These are phyloP conservation scores for Sherardia arvensis DNA, from an alignment of 257 asterid species.

Conservation along the genomic window DNA sequence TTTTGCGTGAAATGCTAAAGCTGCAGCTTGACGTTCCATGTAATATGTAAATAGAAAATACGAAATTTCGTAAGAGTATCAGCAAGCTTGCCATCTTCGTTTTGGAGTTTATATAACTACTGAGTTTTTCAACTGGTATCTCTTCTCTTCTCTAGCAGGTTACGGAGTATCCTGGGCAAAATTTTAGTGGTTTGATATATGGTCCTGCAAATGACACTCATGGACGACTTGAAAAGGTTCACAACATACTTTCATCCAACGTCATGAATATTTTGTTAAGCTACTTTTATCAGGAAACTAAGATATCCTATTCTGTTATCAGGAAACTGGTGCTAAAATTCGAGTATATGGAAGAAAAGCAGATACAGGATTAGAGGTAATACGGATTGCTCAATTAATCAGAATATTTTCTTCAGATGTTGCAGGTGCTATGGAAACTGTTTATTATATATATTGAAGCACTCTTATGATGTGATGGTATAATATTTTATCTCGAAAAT, in stretches of 20 bases:
- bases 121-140: conserved; percentile 13
- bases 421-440: neutral
- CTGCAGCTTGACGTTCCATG: neutral
- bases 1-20: neutral
- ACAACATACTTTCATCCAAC: neutral
- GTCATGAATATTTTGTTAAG: neutral
- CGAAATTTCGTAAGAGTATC: neutral
- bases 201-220: conserved; percentile 65
- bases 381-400: conserved; percentile 4
- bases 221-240: conserved; percentile 84
- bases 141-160: conserved; percentile 44
- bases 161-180: conserved; percentile 61
- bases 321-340: conserved; percentile 95
- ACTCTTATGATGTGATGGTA: neutral
- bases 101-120: neutral
- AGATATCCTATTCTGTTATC: conserved; percentile 17
- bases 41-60: neutral
- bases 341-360: conserved; percentile 66
- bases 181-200: conserved; percentile 52
- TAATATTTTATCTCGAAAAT: too few species aligned
- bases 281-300: neutral
- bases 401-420: neutral
- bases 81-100: neutral
- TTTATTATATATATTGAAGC: neutral
- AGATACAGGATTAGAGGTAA: conserved; percentile 62